These are phyloP conservation scores for Thuidium tamariscinum DNA, from an alignment of 225 moss, liverwort and hornwort genomes.

Conservation along the genomic window DNA sequence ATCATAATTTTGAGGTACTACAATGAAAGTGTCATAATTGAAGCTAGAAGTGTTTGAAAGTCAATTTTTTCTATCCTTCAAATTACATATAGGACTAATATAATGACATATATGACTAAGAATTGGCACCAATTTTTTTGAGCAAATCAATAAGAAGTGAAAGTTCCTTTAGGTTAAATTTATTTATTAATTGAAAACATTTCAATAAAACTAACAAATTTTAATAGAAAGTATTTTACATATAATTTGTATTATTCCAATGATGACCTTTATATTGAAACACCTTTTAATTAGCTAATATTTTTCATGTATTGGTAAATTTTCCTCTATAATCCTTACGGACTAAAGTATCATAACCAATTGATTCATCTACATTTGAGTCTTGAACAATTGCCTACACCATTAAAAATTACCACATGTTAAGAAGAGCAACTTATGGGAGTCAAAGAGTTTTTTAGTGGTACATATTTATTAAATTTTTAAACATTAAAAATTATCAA, in stretches of 20 bases:
- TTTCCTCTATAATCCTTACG: not conserved
- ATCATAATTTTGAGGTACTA: not conserved
- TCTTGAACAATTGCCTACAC: not conserved
- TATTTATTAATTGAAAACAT: not conserved
- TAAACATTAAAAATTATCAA: no score
- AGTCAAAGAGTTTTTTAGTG: fast-evolving
- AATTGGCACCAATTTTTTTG: fast-evolving
- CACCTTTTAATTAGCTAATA: fast-evolving
- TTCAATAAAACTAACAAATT: not conserved
- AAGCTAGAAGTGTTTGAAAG: fast-evolving
- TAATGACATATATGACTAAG: fast-evolving
- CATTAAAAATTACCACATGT: not conserved
- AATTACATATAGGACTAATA: fast-evolving
- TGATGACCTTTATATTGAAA: not conserved
- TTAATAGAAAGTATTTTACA: not conserved
- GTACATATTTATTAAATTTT: not conserved
- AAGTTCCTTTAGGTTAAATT: no score
- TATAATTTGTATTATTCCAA: not conserved
- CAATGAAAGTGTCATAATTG: not conserved
- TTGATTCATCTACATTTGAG: not conserved
- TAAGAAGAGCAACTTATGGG: fast-evolving
- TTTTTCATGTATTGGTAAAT: not conserved
- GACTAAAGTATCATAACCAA: not conserved
- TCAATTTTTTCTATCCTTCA: not conserved
- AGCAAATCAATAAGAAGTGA: not conserved